These are phyloP conservation scores for Euclidium syriacum DNA, from an alignment of 345 rosid species.

Conservation along the genomic window DNA sequence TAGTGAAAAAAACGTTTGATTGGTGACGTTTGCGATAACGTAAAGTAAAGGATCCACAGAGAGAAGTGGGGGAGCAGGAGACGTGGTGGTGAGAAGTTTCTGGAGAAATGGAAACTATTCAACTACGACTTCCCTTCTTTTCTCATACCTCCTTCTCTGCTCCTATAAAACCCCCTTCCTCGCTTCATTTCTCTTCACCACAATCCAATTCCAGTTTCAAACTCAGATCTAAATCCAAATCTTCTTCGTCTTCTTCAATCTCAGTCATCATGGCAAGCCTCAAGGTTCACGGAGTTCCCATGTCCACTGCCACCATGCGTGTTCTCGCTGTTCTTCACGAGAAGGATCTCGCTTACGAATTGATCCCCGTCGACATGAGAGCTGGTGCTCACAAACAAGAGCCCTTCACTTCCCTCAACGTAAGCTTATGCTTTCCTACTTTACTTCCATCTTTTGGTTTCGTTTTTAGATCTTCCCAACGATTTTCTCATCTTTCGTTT, in stretches of 20 bases:
- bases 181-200: neutral
- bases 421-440: neutral
- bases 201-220: neutral
- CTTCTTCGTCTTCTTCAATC: neutral
- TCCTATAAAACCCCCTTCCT: conserved; percentile 8
- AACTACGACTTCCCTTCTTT: neutral
- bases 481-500: neutral
- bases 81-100: conserved; percentile 15
- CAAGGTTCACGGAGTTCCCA: conserved; percentile 39
- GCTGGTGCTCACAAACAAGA: conserved; percentile 61
- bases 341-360: conserved; percentile 52
- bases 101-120: conserved; percentile 6
- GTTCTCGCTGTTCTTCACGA: conserved; percentile 50
- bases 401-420: conserved; percentile 52
- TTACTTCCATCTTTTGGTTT: neutral
- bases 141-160: neutral
- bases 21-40: neutral
- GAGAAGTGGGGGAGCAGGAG: neutral
- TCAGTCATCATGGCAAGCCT: conserved; percentile 33
- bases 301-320: conserved; percentile 51
- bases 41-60: neutral
- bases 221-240: neutral
- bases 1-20: neutral
- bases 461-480: neutral
- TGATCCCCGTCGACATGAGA: conserved; percentile 42